phyloP scores from a whole-genome alignment of 1,284 basidiomycete species.

The Lignosus rhinocerotis region DNA sequence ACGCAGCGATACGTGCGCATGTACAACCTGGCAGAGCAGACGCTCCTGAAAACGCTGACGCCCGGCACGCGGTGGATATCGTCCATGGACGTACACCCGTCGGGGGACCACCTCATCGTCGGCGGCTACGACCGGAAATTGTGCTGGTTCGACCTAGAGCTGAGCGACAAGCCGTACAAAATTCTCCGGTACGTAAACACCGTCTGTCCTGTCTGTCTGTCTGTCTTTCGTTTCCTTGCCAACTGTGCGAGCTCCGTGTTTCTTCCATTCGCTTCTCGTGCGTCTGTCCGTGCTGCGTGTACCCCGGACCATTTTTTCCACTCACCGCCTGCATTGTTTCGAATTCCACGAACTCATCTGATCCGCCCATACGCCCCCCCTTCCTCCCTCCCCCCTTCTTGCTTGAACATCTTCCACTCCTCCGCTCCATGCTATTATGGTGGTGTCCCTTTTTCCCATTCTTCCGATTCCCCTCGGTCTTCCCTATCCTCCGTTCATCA shows the following conservation, averaged over 20 bases:
- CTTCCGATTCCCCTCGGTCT: neutral
- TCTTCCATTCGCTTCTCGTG: neutral
- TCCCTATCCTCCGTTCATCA: neutral
- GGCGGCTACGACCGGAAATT: constrained; percentile 97
- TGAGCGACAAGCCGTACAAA: constrained; percentile 95
- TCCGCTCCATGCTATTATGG: neutral
- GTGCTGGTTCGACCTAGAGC: constrained; percentile 98
- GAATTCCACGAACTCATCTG: neutral
- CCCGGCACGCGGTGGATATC: constrained; percentile 98
- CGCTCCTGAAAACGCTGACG: constrained; percentile 87
- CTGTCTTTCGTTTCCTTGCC: neutral
- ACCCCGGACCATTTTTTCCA: too few relatives aligned
- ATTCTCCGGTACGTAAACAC: constrained; percentile 68
- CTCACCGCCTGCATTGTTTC: neutral
- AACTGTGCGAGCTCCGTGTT: neutral
- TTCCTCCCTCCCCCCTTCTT: neutral
- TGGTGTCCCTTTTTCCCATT: neutral
- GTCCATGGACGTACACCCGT: constrained; percentile 93
- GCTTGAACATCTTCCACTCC: neutral
- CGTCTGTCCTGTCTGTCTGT: neutral
- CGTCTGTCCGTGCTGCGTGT: neutral
- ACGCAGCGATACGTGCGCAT: constrained; percentile 96
- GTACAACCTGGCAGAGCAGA: constrained; percentile 95
- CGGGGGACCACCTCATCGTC: constrained; percentile 94
- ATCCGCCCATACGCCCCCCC: neutral